A percentile compares a stretch with the other conserved stretches of the same genome.
These are phyloP conservation scores for Pichia cabralensis DNA, from an alignment of 805 yeast genomes.

Conservation along the genomic window DNA sequence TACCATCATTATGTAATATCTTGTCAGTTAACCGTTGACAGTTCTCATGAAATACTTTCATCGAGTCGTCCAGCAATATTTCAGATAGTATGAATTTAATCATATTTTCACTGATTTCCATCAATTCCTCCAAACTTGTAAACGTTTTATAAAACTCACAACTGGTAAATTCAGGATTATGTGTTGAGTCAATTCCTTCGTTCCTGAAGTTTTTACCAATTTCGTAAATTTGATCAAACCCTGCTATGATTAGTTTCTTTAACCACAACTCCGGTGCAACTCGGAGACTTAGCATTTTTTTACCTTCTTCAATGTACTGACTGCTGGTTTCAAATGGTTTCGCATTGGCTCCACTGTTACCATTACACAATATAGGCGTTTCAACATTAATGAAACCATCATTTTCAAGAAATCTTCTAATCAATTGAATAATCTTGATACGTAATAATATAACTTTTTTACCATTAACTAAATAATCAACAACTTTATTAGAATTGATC, in stretches of 20 bases:
- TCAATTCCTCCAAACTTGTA: constrained; percentile 55
- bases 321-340: constrained; percentile 62
- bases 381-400: constrained; percentile 69
- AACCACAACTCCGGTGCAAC: constrained; percentile 97
- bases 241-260: constrained; percentile 71
- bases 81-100: constrained; percentile 32
- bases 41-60: constrained; percentile 14
- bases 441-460: constrained; percentile 41
- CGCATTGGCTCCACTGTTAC: constrained; percentile 82
- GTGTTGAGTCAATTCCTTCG: constrained; percentile 88
- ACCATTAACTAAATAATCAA: constrained; percentile 59
- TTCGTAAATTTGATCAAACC: constrained; percentile 81
- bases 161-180: constrained; percentile 88
- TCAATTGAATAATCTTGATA: constrained; percentile 39
- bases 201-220: constrained; percentile 81
- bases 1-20: constrained; percentile 14
- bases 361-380: constrained; percentile 71
- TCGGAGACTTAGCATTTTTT: constrained; percentile 43
- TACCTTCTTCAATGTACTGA: constrained; percentile 25
- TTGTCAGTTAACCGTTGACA: constrained; percentile 12
- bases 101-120: constrained; percentile 51
- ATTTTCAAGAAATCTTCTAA: constrained; percentile 47
- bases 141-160: constrained; percentile 82
- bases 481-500: constrained; percentile 57
- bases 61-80: constrained; percentile 18